Evolutionary conservation across 192 early-diverging fungal genomes (phyloP), one percentile per base, ranked within the genome.

Genomic region (Podila epigama): DNA sequence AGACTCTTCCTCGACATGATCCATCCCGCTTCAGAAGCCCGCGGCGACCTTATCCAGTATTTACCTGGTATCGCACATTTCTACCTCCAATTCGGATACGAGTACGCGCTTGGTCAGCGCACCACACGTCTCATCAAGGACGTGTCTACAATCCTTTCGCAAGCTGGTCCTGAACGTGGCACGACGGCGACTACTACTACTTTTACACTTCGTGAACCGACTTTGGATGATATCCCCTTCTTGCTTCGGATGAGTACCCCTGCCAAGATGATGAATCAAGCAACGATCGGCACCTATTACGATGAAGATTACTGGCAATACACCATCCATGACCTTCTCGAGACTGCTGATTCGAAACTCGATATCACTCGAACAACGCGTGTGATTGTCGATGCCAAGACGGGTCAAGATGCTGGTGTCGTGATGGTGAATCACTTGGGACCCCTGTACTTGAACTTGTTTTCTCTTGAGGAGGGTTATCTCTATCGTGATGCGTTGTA

Each of bases 1-100:
- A 35, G 58, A 16, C 22, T 59, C 37, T 18, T 59, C 4, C 15
- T 54, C 13, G 58, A 59, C 9, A 59, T 59, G 58, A 22, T 59
- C 39, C 58, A 59, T 12, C 58, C 58, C 25, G 58, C 35, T 7
- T 59, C 58, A 2, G 58, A 59, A 5, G 58, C 34, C 16, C 58
- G 58, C 22, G 58, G 58, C 4, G 58, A 59, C 20, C 15, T 41
- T 22, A 37, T 59, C 27, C 58, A 59, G 39, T 41, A 41, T 13
- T 22, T 59, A 25, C 22, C 20, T 15, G 58, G 58, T 22, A 25
- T 59, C 10, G 37, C 58, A 5, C 20, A 59, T 25, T 59, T 59
- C 27, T 59, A 59, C 16, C 55, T 54, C 40, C 70, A 66, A 61
- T 75, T 75, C 28, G 70, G 70, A 31, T 66, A 75, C 29, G 64